Base-by-base conservation (phyloP, 768 basidiomycete genomes). In the Leccinum rimulosum region DNA sequence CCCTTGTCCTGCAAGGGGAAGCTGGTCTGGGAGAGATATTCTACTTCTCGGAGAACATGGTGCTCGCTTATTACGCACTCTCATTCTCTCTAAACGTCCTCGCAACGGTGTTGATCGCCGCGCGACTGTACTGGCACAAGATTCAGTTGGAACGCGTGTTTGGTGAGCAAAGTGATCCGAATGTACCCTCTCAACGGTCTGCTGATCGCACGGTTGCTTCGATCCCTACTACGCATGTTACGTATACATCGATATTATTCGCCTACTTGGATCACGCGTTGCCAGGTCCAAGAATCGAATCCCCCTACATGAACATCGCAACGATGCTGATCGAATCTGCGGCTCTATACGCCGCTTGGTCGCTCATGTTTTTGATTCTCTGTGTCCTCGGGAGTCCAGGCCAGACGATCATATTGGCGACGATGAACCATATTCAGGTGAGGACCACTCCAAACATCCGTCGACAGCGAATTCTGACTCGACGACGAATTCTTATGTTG, bases 71-170 rank as follows among this genome's bases (percentile, higher is more conserved):
- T 50, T 67, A 70, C 15, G 51, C 47, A 6, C 65, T 70, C 8
- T 71, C 69, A 6, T 61, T 70, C 52, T 60, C 70, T 17, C 36
- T 71, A 35, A 71, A 61, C 40, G 61, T 70, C 22, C n/a, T 71
- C 17, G 19, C 61, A 12, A 70, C 69, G 4, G 36, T 63, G 28
- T 50, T 70, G 31, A 69, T 70, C 3, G 63, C 70, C 3, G 52
- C 36, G 4, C 67, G 70, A 17, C 57, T 70, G 17, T 71, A 70
- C 54, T 62, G 60, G 56, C 69, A 71, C 55, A 63, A 71, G 33
- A 9, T 61, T 33, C 65, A 63, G 12, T 30, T 71, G 35, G 57
- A 67, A 53, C 64, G 68, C 9, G 30, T 64, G 5, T 71, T 70
- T 56, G 69, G 70, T 71, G 58, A 70, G 68, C 5, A 33, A 11